phyloP scores from a whole-genome alignment of 805 yeast species.

The Yarrowia sp. region DNA sequence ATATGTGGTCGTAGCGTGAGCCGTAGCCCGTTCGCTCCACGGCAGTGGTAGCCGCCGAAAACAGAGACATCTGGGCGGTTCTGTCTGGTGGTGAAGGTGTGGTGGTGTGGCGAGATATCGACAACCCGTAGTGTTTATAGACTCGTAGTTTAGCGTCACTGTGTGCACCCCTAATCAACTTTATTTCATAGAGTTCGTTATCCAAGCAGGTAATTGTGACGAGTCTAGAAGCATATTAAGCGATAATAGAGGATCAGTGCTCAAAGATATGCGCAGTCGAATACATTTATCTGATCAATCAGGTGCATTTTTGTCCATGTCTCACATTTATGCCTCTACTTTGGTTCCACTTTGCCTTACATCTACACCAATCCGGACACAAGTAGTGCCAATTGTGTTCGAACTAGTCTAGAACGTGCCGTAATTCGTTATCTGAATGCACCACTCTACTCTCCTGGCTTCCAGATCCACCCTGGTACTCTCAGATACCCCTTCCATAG shows the following conservation, averaged over 20 bases:
- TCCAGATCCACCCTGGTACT: no score
- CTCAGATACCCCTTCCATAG: no score
- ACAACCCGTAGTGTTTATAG: neutral
- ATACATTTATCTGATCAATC: no score
- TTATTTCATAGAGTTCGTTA: slow-evolving; percentile 14
- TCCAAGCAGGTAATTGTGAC: slow-evolving; percentile 15
- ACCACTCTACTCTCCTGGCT: no score
- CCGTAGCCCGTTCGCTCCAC: slow-evolving; percentile 31
- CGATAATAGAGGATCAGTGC: neutral
- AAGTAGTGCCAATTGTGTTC: no score
- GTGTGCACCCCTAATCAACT: slow-evolving; percentile 26
- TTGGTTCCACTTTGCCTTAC: no score
- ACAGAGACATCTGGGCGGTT: slow-evolving; percentile 20
- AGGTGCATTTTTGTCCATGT: no score
- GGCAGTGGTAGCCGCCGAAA: slow-evolving; percentile 19
- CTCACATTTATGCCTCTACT: no score
- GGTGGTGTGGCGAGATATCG: neutral
- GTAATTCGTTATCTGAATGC: no score
- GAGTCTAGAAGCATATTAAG: neutral
- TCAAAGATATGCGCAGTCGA: no score
- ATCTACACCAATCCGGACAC: no score
- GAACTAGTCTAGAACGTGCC: no score
- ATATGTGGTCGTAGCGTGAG: slow-evolving; percentile 28
- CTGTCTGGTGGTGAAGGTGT: neutral
- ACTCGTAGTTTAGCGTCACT: neutral